Conservation (phyloP, 139 green algal species). For the Asterochloris sp. region DNA sequence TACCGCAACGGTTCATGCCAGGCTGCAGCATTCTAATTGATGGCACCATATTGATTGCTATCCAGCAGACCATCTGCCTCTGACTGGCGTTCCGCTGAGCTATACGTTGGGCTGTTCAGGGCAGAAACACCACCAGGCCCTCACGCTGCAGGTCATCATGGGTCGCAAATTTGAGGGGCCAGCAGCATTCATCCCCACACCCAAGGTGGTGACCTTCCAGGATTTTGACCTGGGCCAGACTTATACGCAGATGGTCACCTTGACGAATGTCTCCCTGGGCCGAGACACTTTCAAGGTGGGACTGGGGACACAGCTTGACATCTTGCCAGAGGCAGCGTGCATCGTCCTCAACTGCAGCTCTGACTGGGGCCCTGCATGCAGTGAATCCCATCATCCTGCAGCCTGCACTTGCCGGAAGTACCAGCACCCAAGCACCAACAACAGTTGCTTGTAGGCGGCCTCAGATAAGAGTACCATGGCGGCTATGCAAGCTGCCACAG, state of each 20-base stretch:
- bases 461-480: not conserved
- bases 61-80: no score
- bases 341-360: not conserved
- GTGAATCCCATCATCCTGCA: not conserved
- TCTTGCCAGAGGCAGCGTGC: not conserved
- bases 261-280: constrained; percentile 59
- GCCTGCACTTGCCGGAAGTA: not conserved
- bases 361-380: not conserved
- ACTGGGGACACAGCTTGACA: not conserved
- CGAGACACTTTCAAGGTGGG: constrained; percentile 54
- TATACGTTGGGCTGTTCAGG: not conserved
- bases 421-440: not conserved
- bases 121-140: not conserved
- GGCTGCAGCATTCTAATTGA: no score
- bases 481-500: no score
- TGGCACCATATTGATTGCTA: no score
- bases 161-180: constrained; percentile 46
- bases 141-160: constrained; percentile 41
- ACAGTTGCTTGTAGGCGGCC: not conserved
- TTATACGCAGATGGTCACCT: constrained; percentile 35
- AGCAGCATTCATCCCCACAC: constrained; percentile 52
- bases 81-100: not conserved
- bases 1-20: no score
- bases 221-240: constrained; percentile 49
- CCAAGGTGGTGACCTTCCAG: constrained; percentile 48